These are phyloP conservation scores for Candida loeiensis DNA, from an alignment of 805 yeast genomes.

Conservation along the genomic window DNA sequence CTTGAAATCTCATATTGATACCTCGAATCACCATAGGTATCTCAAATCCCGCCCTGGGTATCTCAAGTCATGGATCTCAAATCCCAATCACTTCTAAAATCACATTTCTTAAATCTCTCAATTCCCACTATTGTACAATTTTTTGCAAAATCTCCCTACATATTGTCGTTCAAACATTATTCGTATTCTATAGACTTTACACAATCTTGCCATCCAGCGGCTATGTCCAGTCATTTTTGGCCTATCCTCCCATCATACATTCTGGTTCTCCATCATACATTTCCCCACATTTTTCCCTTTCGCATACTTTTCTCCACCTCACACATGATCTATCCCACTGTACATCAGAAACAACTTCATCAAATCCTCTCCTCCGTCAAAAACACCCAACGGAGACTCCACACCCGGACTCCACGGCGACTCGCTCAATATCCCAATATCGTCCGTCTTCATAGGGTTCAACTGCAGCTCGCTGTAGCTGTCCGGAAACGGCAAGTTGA, in stretches of 20 bases:
- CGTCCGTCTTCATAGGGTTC: not conserved
- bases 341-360: conserved; percentile 33
- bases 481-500: conserved; percentile 9
- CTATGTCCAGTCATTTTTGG: not conserved
- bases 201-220: no score
- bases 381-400: not conserved
- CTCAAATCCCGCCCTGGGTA: no score
- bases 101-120: no score
- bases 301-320: not conserved
- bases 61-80: no score
- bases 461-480: conserved; percentile 5
- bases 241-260: not conserved
- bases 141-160: no score
- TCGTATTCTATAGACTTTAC: no score
- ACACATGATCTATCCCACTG: conserved; percentile 25
- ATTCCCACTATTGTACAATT: no score
- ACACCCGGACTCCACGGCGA: not conserved
- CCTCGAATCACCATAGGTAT: no score
- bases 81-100: no score
- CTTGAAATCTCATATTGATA: no score
- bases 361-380: conserved; percentile 30
- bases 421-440: conserved; percentile 1
- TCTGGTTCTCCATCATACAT: not conserved
- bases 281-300: not conserved
- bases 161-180: no score